Conservation (phyloP, 2,329 filamentous ascomycete species). For the Davidsoniella eucalypti region DNA sequence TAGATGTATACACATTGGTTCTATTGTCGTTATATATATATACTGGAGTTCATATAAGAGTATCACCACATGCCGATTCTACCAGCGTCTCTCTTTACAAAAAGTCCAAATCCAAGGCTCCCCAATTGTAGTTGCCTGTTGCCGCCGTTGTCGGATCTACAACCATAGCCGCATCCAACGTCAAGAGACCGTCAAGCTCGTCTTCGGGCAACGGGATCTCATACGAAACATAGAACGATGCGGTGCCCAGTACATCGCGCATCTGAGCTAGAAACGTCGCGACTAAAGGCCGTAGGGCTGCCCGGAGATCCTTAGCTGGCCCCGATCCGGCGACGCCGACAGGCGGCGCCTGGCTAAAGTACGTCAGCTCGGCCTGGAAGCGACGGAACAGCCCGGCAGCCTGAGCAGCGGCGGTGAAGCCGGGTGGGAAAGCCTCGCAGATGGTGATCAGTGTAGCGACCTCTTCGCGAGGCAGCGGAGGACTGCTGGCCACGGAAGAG, state of each 20-base stretch:
- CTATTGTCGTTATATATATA: not conserved
- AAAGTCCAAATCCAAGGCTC: slow-evolving; percentile 1
- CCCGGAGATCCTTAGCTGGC: slow-evolving; percentile 14
- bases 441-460: slow-evolving; percentile 21
- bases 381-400: slow-evolving; percentile 21
- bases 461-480: slow-evolving; percentile 22
- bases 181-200: not conserved
- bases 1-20: too few relatives aligned
- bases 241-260: slow-evolving; percentile 21
- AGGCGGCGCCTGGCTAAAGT: slow-evolving; percentile 9
- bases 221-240: slow-evolving; percentile 16
- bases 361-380: slow-evolving; percentile 14
- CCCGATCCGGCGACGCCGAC: not conserved
- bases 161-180: not conserved
- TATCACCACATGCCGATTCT: not conserved
- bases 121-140: not conserved
- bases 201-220: not conserved
- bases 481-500: slow-evolving; percentile 10
- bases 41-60: not conserved
- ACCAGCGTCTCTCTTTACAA: not conserved
- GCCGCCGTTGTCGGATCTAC: not conserved
- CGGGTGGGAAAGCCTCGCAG: slow-evolving; percentile 23
- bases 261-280: slow-evolving; percentile 17
- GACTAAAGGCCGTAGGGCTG: slow-evolving; percentile 13
- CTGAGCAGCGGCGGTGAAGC: slow-evolving; percentile 22